Conservation (phyloP, 495 filamentous ascomycete species). For the Trichoderma parareesei region DNA sequence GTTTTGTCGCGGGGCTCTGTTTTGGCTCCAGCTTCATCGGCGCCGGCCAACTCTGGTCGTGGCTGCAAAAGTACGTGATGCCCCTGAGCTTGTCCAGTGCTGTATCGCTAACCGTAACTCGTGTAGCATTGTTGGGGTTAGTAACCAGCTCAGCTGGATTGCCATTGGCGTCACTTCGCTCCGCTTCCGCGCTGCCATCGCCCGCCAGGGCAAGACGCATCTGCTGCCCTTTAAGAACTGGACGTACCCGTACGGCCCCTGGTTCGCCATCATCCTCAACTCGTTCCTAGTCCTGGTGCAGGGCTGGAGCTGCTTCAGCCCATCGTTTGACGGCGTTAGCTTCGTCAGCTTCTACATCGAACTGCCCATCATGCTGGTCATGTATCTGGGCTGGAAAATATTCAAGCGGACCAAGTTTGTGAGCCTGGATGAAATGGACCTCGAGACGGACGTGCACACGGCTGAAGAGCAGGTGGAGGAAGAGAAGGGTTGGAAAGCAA, state of each 20-base stretch:
- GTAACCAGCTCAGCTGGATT: conserved; percentile 56
- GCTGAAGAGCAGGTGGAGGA: neutral
- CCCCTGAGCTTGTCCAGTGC: neutral
- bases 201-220: conserved; percentile 45
- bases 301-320: conserved; percentile 8
- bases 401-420: conserved; percentile 57
- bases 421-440: conserved; percentile 28
- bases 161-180: conserved; percentile 51
- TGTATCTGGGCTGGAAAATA: conserved; percentile 39
- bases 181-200: conserved; percentile 49
- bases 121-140: conserved; percentile 48
- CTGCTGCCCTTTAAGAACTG: conserved; percentile 55
- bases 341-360: conserved; percentile 44
- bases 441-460: conserved; percentile 24
- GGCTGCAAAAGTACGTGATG: conserved; percentile 43
- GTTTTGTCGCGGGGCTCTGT: conserved; percentile 34
- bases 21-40: conserved; percentile 57
- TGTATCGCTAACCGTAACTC: conserved; percentile 13
- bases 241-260: conserved; percentile 52
- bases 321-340: neutral
- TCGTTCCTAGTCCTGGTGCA: neutral
- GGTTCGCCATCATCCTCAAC: conserved; percentile 29
- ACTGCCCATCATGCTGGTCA: conserved; percentile 43
- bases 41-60: conserved; percentile 49
- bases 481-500: conserved; percentile 7